Evolutionary conservation across 495 filamentous ascomycete species (phyloP).

Genomic region (Neurospora sp.): DNA sequence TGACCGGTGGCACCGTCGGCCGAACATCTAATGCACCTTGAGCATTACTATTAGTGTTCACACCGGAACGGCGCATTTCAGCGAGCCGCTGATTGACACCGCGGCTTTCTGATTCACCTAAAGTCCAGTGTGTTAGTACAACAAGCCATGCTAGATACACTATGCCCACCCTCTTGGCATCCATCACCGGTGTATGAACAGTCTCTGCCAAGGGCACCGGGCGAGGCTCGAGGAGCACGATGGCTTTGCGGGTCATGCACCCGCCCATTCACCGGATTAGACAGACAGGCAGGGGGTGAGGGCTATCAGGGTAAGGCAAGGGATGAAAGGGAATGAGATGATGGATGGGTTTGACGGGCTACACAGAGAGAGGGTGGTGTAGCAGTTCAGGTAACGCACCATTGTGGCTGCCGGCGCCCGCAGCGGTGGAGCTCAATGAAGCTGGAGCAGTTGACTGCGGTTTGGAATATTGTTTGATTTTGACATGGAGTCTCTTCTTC

Average conservation of each 20-base stretch:
- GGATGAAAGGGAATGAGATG: not conserved
- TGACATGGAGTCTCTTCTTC: constrained; percentile 41
- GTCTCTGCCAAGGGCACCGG: not conserved
- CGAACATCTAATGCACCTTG: constrained; percentile 11
- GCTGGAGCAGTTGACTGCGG: constrained; percentile 40
- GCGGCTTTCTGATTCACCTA: constrained; percentile 12
- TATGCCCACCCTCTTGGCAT: not conserved
- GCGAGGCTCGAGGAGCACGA: not conserved
- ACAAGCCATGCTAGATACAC: not conserved
- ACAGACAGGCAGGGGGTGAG: not conserved
- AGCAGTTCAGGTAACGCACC: constrained; percentile 8
- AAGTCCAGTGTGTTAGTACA: not conserved
- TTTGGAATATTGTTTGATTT: constrained; percentile 35
- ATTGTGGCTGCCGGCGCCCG: constrained; percentile 11
- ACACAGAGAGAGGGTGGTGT: not conserved
- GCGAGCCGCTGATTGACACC: constrained; percentile 43
- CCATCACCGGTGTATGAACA: not conserved
- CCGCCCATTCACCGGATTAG: not conserved
- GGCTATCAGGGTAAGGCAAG: not conserved
- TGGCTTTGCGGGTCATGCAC: not conserved
- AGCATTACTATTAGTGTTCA: constrained; percentile 9
- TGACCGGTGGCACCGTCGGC: constrained; percentile 38
- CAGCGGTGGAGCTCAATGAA: constrained; percentile 22
- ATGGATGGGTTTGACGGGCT: not conserved
- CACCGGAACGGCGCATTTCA: constrained; percentile 30